phyloP scores from a whole-genome alignment of 139 green algal genomes.

The Micractinium sp. region DNA sequence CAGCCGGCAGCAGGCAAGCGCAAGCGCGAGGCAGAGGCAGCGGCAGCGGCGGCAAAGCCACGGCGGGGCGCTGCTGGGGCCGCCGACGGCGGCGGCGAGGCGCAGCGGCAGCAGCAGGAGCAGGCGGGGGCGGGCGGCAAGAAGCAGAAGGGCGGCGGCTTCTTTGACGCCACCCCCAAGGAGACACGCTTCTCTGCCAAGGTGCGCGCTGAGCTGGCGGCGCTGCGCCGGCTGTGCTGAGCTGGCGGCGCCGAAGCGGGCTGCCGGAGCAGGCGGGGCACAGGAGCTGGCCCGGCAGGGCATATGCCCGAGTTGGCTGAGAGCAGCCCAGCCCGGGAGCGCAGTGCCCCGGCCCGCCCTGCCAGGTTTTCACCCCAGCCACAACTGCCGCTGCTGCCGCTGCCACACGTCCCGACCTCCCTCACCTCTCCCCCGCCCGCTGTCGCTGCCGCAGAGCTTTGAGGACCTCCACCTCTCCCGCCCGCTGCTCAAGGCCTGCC shows the following conservation, averaged over 20 bases:
- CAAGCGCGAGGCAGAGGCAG: conserved; percentile 38
- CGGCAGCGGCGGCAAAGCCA: conserved; percentile 24
- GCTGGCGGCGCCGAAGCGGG: background rate
- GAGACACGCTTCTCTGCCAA: conserved; percentile 71
- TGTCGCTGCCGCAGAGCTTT: conserved; percentile 61
- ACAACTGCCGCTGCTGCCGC: too few relatives aligned
- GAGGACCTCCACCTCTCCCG: conserved; percentile 89
- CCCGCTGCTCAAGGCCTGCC: conserved; percentile 85
- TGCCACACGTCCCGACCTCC: background rate
- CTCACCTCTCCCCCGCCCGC: background rate
- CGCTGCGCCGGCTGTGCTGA: background rate
- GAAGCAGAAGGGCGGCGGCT: conserved; percentile 37
- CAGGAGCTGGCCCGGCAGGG: too few relatives aligned
- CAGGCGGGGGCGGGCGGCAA: conserved; percentile 8
- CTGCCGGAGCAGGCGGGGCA: background rate
- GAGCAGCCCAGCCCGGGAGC: too few relatives aligned
- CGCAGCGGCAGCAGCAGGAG: conserved; percentile 28
- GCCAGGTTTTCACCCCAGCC: too few relatives aligned
- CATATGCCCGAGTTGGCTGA: too few relatives aligned
- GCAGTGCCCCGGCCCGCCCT: too few relatives aligned
- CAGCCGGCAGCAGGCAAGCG: conserved; percentile 13
- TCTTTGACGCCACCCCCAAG: conserved; percentile 69
- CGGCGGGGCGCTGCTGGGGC: background rate
- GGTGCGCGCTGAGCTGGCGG: background rate
- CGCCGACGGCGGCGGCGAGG: background rate